Evolutionary conservation across 208 protist genomes (phyloP), one percentile per base, ranked within the genome.

Genomic region (Herpetomonas samuelpessoai): DNA sequence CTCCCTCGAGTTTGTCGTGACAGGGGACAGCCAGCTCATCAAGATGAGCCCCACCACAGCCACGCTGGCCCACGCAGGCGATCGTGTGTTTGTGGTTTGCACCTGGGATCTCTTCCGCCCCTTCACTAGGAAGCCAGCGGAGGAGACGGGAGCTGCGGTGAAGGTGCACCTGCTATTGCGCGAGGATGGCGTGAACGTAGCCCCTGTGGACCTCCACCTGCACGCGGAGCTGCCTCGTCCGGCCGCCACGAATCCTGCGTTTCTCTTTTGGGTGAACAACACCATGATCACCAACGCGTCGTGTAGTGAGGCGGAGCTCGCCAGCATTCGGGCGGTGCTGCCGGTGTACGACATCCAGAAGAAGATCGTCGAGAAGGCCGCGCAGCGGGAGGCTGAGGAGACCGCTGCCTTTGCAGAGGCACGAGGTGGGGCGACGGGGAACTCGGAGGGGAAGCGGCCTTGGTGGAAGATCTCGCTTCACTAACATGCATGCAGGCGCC

Each of bases 181-280:
- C 9, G 75, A 76, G 27, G 70, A 66, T 39, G 60, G 38, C 2
- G 57, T 81, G 45, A 82, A 55, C 47, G 47, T 62, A 35, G 38
- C 64, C 3, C 67, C 84, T n/a, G 57, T 87, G 9, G 61, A 70
- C 26, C 48, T 91, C 44, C 27, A 62, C 2, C 44, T 82, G 16
- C 51, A 68, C 48, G 72, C 70, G 1, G 68, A 71, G 46, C 54
- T 53, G 25, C 85, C 81, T 12, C 49, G 51, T 7, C 48, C 77
- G 18, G 57, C 47, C 9, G 38, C 61, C 30, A 31, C 22, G 25
- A 65, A 72, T 56, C 38, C 41, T 2, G 65, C 65, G 10, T 90
- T 71, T 47, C 53, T 73, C 47, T 83, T 78, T 56, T 90, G 73
- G 73, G 59, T 86, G 10, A 86, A 90, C 55, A 79, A 74, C 38